phyloP scores from a whole-genome alignment of 768 basidiomycete genomes.

The Tulasnella sp. region DNA sequence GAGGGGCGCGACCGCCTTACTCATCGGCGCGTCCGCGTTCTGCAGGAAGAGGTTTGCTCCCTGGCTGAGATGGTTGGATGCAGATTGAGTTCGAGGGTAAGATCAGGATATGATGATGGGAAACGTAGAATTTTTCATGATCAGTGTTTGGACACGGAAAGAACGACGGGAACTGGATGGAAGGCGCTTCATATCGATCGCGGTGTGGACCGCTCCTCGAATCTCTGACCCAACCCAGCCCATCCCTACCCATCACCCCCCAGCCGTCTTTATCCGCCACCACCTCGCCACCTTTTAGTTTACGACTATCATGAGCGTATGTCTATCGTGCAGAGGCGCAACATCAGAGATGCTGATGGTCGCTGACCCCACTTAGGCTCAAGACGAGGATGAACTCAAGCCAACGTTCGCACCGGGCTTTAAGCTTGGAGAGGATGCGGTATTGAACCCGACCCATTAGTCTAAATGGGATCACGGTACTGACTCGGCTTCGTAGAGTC shows the following conservation, averaged over 20 bases:
- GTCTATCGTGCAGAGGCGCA: neutral
- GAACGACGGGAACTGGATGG: neutral
- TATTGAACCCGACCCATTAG: neutral
- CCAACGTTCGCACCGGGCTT: conserved; percentile 83
- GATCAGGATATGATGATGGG: neutral
- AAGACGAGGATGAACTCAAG: conserved; percentile 60
- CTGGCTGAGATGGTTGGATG: neutral
- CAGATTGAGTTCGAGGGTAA: neutral
- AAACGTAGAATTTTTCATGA: neutral
- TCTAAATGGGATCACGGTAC: neutral
- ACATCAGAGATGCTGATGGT: neutral
- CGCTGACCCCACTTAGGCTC: conserved; percentile 39
- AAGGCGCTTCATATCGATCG: conserved; percentile 4
- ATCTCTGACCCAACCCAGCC: neutral
- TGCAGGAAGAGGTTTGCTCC: neutral
- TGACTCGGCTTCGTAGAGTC: conserved; percentile 50
- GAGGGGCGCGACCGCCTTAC: neutral
- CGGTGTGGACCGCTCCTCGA: neutral
- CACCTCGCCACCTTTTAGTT: neutral
- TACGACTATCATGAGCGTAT: neutral
- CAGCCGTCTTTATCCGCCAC: neutral
- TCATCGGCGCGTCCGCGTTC: neutral
- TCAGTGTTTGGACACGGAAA: neutral
- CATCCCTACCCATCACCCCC: conserved; percentile 4
- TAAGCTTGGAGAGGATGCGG: conserved; percentile 62